Evolutionary conservation across 1,284 basidiomycete species (phyloP).

Genomic region (Somion occarium): DNA sequence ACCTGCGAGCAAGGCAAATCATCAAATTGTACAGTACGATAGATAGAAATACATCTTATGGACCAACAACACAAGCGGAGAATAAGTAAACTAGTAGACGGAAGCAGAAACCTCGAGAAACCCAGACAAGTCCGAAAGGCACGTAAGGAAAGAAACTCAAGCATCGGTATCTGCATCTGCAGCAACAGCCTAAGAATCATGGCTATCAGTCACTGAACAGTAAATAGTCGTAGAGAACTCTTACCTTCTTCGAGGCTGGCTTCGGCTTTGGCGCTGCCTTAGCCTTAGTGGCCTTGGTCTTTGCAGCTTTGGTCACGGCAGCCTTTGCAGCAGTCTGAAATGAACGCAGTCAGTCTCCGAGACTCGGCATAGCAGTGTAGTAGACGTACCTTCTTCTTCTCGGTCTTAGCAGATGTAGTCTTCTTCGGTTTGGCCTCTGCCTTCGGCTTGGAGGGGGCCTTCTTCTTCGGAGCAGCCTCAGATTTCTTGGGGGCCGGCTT

Average conservation of each 20-base stretch:
- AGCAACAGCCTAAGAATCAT: too few species aligned
- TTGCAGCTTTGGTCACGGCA: constrained; percentile 22
- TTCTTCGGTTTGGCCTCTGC: constrained; percentile 27
- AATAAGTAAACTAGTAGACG: constrained; percentile 1
- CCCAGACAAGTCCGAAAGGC: background rate
- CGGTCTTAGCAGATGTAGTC: constrained; percentile 20
- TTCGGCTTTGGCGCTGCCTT: constrained; percentile 24
- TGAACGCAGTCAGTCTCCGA: constrained; percentile 10
- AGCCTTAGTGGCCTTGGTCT: constrained; percentile 14
- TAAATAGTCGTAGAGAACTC: too few species aligned
- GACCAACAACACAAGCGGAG: background rate
- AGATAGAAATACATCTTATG: background rate
- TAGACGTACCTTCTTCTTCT: constrained; percentile 29
- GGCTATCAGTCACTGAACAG: too few species aligned
- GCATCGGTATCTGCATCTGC: background rate
- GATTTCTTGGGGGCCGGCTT: constrained; percentile 23
- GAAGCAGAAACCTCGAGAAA: constrained; percentile 6
- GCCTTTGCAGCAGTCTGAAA: constrained; percentile 26
- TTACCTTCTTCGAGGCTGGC: background rate
- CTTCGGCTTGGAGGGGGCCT: constrained; percentile 35
- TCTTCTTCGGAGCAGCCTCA: constrained; percentile 23
- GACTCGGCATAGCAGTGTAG: too few species aligned
- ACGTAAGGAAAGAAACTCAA: background rate
- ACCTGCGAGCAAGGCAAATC: too few species aligned
- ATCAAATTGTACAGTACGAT: background rate